Conservation (phyloP, 306 rosid species). For the Castanospermum australe region DNA sequence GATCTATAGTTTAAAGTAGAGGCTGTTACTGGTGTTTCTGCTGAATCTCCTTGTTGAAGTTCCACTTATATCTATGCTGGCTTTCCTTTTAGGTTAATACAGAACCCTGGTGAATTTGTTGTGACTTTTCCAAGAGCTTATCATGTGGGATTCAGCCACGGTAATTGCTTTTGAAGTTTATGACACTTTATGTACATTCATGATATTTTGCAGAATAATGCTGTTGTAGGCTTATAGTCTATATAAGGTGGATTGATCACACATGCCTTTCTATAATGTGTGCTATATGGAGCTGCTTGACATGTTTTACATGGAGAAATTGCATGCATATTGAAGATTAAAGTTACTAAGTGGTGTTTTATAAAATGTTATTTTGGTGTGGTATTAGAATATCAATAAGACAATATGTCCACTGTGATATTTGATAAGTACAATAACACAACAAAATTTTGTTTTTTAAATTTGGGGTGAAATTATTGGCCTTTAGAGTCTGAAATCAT, state of each 20-base stretch:
- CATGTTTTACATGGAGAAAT: constrained; percentile 12
- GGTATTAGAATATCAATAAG: constrained; percentile 25
- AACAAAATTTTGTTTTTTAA: neutral
- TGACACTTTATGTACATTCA: constrained; percentile 15
- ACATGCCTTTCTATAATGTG: constrained; percentile 8
- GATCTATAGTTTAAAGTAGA: constrained; percentile 14
- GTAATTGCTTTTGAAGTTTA: constrained; percentile 65
- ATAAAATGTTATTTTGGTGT: neutral
- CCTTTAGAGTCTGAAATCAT: neutral
- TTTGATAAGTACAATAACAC: neutral
- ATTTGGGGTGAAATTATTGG: neutral
- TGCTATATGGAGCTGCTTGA: constrained; percentile 9
- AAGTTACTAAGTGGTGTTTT: constrained; percentile 15
- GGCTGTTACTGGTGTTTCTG: constrained; percentile 18
- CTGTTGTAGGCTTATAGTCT: neutral
- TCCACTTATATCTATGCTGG: constrained; percentile 37
- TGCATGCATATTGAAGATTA: constrained; percentile 10
- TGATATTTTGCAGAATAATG: constrained; percentile 10
- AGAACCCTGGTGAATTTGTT: constrained; percentile 98
- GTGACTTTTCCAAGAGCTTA: constrained; percentile 99
- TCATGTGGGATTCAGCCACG: constrained; percentile 99
- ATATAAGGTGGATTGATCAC: constrained; percentile 8
- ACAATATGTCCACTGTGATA: constrained; percentile 5
- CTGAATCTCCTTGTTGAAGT: constrained; percentile 25
- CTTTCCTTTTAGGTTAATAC: constrained; percentile 79